A percentile compares a stretch with the other conserved stretches of the same genome.
phyloP scores from a whole-genome alignment of 1,284 basidiomycete genomes.

The Phenoliferia sp. region DNA sequence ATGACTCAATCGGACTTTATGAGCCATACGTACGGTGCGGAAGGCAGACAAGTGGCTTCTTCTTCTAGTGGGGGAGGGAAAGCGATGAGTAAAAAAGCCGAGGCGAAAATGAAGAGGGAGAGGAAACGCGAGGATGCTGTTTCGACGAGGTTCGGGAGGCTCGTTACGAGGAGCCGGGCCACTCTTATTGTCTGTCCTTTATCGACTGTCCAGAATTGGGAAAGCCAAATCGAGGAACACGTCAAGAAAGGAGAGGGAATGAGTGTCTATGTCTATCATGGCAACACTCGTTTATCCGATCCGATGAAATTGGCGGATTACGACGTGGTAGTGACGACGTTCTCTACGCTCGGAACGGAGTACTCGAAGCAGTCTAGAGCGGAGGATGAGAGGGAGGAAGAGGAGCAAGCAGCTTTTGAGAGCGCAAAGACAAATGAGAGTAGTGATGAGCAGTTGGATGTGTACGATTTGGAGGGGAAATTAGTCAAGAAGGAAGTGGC shows the following conservation, averaged over 20 bases:
- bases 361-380: conserved; percentile 69
- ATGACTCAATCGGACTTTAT: background rate
- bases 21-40: background rate
- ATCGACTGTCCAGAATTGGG: conserved; percentile 97
- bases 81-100: conserved; percentile 47
- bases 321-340: conserved; percentile 96
- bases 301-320: conserved; percentile 81
- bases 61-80: background rate
- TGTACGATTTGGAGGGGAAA: conserved; percentile 63
- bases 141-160: conserved; percentile 55
- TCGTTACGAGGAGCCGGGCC: conserved; percentile 75
- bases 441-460: conserved; percentile 58
- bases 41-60: background rate
- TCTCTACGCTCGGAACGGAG: conserved; percentile 89
- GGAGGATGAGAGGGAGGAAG: conserved; percentile 35
- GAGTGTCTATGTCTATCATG: conserved; percentile 92
- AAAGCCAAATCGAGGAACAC: conserved; percentile 95
- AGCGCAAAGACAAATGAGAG: conserved; percentile 9
- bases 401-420: conserved; percentile 6
- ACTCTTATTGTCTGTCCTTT: conserved; percentile 96
- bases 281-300: conserved; percentile 79
- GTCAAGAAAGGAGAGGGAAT: conserved; percentile 45
- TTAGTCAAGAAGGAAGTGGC: conserved; percentile 54
- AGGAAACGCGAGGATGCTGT: conserved; percentile 55
- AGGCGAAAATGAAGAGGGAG: conserved; percentile 56